phyloP scores from a whole-genome alignment of 2,329 filamentous ascomycete species.

The Colletotrichum tropicale region DNA sequence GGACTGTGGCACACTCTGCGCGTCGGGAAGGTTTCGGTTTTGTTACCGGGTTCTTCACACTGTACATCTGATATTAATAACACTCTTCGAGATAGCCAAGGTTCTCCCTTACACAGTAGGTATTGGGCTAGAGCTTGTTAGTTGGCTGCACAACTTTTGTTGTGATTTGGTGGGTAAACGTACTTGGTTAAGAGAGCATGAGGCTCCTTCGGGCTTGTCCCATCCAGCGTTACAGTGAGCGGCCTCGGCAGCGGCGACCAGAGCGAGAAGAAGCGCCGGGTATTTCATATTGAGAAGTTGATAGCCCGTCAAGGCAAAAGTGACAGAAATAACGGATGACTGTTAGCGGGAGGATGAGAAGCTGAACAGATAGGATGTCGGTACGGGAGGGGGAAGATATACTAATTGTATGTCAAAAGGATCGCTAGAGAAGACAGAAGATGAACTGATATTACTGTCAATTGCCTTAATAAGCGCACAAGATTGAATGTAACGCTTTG shows the following conservation, averaged over 20 bases:
- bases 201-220: background rate
- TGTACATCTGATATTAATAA: background rate
- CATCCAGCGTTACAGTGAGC: background rate
- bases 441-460: background rate
- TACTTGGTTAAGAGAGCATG: background rate
- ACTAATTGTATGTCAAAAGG: background rate
- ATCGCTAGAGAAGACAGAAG: background rate
- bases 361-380: background rate
- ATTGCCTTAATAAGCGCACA: background rate
- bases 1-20: background rate
- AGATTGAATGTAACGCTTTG: background rate
- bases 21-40: background rate
- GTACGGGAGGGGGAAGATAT: background rate
- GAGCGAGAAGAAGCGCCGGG: background rate
- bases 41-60: background rate
- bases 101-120: background rate
- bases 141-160: background rate
- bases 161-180: background rate
- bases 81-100: background rate
- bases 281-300: background rate
- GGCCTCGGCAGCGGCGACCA: background rate
- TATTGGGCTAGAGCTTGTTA: background rate
- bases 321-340: background rate
- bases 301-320: background rate
- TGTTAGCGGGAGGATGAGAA: background rate